phyloP scores from a whole-genome alignment of 805 yeast genomes.

The Suhomyces faveliae region DNA sequence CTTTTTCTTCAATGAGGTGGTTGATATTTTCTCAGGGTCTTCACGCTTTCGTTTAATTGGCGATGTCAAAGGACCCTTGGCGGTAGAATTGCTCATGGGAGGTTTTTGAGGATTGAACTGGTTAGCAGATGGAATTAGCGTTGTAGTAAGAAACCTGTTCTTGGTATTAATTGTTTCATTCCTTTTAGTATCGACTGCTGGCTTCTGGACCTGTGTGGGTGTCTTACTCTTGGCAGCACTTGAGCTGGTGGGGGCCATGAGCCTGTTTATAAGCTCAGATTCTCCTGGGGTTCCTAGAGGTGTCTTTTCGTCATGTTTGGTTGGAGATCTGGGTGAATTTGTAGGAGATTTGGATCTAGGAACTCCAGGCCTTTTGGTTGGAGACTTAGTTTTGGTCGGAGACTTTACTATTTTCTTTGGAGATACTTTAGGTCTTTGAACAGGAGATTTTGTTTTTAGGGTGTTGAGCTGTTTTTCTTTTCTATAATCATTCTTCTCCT shows the following conservation, averaged over 20 bases:
- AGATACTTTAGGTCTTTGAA: conserved; percentile 2
- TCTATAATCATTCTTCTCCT: background rate
- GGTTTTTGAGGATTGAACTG: conserved; percentile 18
- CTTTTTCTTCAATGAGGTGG: conserved; percentile 25
- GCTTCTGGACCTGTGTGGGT: conserved; percentile 1
- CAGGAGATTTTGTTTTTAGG: background rate
- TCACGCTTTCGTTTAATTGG: conserved; percentile 14
- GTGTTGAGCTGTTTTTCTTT: too few species aligned
- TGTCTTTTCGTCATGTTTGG: background rate
- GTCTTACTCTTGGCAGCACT: conserved; percentile 28
- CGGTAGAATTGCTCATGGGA: conserved; percentile 7
- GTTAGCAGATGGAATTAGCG: conserved; percentile 32
- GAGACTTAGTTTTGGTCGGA: background rate
- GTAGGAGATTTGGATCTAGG: background rate
- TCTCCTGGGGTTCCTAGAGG: background rate
- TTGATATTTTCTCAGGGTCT: conserved; percentile 12
- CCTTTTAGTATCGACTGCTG: conserved; percentile 3
- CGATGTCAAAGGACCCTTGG: conserved; percentile 11
- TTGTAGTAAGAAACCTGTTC: conserved; percentile 37
- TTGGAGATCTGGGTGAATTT: background rate
- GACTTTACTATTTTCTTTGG: conserved; percentile 4
- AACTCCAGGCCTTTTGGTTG: background rate
- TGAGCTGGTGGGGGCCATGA: conserved; percentile 30
- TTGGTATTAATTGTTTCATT: conserved; percentile 15
- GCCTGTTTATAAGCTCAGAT: conserved; percentile 15